Conservation (phyloP, 2,329 filamentous ascomycete genomes). For the Xylariaceae sp. region DNA sequence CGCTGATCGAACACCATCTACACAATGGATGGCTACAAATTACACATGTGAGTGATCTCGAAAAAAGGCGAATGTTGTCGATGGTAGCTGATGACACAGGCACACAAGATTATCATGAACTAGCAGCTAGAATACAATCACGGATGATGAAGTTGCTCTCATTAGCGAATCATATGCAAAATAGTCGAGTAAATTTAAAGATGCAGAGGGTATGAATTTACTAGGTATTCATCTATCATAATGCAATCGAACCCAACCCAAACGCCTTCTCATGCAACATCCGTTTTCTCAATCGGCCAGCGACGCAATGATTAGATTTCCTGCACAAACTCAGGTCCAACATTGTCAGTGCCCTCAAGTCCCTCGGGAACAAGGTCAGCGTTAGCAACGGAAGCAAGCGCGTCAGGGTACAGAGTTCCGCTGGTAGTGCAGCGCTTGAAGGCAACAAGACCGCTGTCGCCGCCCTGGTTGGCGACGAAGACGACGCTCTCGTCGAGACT, state of each 20-base stretch:
- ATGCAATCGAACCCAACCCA: neutral
- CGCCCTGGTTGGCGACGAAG: conserved; percentile 48
- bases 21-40: neutral
- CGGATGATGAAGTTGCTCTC: no score
- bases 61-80: no score
- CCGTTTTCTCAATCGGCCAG: neutral
- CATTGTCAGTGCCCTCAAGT: conserved; percentile 9
- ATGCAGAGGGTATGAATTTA: no score
- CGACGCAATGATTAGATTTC: conserved; percentile 19
- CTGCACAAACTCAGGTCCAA: conserved; percentile 31
- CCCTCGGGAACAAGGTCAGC: conserved; percentile 15
- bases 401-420: conserved; percentile 21
- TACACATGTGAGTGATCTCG: no score
- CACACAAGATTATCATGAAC: no score
- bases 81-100: no score
- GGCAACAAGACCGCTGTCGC: conserved; percentile 39
- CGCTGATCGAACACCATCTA: neutral
- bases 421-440: conserved; percentile 30
- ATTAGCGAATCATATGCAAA: no score
- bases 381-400: conserved; percentile 19
- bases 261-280: conserved; percentile 2
- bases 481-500: conserved; percentile 33
- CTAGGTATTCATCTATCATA: no score
- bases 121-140: no score
- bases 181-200: no score